Base-by-base conservation (phyloP, 108 stramenopile genomes). In the Chaetoceros muelleri region DNA sequence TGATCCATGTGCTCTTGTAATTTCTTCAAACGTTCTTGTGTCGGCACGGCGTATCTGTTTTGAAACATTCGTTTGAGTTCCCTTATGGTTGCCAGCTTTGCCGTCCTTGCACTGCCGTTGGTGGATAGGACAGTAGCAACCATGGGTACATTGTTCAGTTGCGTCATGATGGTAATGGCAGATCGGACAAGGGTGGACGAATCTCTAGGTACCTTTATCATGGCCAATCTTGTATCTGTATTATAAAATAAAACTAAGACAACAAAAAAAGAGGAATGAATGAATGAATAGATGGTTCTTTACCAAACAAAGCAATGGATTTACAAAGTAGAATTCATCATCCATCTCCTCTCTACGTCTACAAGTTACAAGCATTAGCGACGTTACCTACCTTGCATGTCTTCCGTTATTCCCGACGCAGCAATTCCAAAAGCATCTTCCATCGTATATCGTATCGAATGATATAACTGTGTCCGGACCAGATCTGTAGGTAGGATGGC, bases 21-120 rank as follows among this genome's bases (percentile, higher is more conserved):
- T n/a, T n/a, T n/a, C n/a, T n/a, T n/a, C n/a, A n/a, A n/a, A n/a
- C n/a, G n/a, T n/a, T n/a, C n/a, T n/a, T n/a, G n/a, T n/a, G n/a
- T n/a, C n/a, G n/a, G n/a, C n/a, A n/a, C n/a, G n/a, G n/a, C n/a
- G n/a, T n/a, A n/a, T n/a, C 8, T 40, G 13, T 20, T 24, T 10
- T 28, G 52, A 46, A 47, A 60, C 21, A 25, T 19, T 26, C 65
- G 67, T 30, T 58, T 58, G 18, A 78, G 30, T 19, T 69, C 61
- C 30, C 31, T 52, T 49, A 77, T 64, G 0, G 71, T 70, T 8
- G 74, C 73, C 48, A 75, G 66, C 45, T 73, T 69, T 16, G 84
- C 84, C 3, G 81, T 86, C 23, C 84, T 63, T 8, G 81, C 79
- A 3, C 75, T 78, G 2, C 84, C 84, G 61, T 69, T 62, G 0